phyloP scores from a whole-genome alignment of 305 asterid species.

The Plantago rigida region DNA sequence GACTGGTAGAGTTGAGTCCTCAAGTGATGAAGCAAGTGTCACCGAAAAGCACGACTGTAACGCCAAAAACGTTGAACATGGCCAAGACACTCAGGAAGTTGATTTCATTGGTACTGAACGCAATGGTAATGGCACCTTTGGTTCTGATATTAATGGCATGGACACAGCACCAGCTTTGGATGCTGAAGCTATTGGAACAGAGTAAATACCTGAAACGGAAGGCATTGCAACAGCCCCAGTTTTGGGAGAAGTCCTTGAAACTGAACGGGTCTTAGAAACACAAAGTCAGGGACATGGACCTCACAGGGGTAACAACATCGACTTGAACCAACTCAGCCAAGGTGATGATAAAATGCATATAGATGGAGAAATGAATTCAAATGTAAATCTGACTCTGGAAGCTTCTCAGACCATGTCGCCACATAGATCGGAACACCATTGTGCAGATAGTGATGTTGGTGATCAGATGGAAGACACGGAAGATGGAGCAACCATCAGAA shows the following conservation, averaged over 20 bases:
- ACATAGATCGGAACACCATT: constrained; percentile 28
- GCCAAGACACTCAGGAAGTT: constrained; percentile 72
- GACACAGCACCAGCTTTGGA: constrained; percentile 39
- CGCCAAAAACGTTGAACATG: constrained; percentile 46
- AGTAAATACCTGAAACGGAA: constrained; percentile 50
- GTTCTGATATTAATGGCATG: constrained; percentile 64
- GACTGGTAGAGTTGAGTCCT: constrained; percentile 34
- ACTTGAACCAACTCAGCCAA: constrained; percentile 38
- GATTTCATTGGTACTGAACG: constrained; percentile 44
- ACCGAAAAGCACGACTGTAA: constrained; percentile 78
- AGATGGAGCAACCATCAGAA: constrained; percentile 53
- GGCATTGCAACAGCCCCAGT: constrained; percentile 34
- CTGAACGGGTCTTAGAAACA: constrained; percentile 61
- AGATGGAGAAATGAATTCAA: constrained; percentile 29
- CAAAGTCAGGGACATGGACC: constrained; percentile 48
- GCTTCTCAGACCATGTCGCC: not conserved
- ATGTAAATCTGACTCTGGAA: constrained; percentile 4
- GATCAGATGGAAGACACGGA: constrained; percentile 51
- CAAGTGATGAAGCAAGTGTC: constrained; percentile 68
- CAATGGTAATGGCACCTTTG: constrained; percentile 51
- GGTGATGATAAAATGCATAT: constrained; percentile 45
- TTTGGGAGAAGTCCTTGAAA: constrained; percentile 44
- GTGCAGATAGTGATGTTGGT: constrained; percentile 26
- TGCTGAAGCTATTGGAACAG: constrained; percentile 48
- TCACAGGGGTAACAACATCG: constrained; percentile 30